These are phyloP conservation scores for Somion occarium DNA, from an alignment of 1,284 basidiomycete genomes.

Conservation along the genomic window DNA sequence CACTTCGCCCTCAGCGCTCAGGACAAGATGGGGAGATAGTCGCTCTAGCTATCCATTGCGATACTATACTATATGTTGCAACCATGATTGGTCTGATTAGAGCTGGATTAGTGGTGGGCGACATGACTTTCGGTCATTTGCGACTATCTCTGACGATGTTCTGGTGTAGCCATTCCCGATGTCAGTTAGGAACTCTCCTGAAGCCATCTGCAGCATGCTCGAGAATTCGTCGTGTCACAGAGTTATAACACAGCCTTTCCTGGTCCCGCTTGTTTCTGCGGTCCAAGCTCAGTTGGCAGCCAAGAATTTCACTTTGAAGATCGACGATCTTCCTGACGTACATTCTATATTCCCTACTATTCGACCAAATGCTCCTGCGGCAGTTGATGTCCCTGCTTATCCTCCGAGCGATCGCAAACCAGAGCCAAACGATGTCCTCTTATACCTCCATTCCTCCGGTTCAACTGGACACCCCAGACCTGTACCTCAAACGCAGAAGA, in stretches of 20 bases:
- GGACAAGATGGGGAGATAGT: constrained; percentile 25
- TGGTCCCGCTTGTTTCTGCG: constrained; percentile 1
- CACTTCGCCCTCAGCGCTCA: constrained; percentile 20
- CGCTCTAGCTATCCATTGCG: constrained; percentile 26
- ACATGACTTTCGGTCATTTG: constrained; percentile 3
- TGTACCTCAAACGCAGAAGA: constrained; percentile 6
- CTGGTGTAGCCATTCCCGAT: constrained; percentile 24
- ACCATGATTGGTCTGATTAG: constrained; percentile 24
- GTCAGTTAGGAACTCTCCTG: constrained; percentile 9
- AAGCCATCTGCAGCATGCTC: constrained; percentile 9
- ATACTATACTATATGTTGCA: constrained; percentile 28
- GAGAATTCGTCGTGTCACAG: constrained; percentile 9
- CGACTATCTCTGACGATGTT: background rate
- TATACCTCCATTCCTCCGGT: constrained; percentile 3
- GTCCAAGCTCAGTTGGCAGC: constrained; percentile 4
- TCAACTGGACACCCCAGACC: constrained; percentile 2
- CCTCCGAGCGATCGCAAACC: background rate
- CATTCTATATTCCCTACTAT: constrained; percentile 9
- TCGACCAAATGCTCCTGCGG: background rate
- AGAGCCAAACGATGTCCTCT: constrained; percentile 1
- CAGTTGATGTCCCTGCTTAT: constrained; percentile 2
- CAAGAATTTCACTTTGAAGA: background rate
- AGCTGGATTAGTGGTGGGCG: constrained; percentile 25
- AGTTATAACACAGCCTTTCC: constrained; percentile 7
- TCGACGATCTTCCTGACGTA: constrained; percentile 7